Evolutionary conservation across 2,329 filamentous ascomycete species (phyloP).

Genomic region (Phoma sp.): DNA sequence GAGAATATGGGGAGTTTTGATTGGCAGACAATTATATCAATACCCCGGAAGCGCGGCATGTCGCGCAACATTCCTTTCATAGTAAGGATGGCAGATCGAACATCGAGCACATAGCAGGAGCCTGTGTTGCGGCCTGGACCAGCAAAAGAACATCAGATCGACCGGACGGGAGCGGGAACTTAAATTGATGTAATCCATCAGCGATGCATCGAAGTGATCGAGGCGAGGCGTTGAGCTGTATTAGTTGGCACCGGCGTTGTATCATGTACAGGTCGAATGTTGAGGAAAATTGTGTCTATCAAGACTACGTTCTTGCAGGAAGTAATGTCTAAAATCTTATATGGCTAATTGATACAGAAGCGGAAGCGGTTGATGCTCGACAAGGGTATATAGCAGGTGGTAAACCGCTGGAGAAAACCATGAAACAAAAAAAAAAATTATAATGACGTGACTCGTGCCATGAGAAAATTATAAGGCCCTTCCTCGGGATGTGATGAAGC

Average conservation of each 20-base stretch:
- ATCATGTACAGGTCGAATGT: neutral
- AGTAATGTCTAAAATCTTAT: slow-evolving; percentile 1
- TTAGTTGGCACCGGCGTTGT: neutral
- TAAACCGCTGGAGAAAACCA: neutral
- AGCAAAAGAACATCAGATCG: neutral
- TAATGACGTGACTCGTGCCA: neutral
- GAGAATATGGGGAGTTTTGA: neutral
- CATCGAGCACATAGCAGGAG: neutral
- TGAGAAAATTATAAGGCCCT: too few relatives aligned
- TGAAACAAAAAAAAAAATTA: neutral
- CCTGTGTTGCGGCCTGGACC: neutral
- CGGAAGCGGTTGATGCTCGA: slow-evolving; percentile 2
- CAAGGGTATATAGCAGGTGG: slow-evolving; percentile 14
- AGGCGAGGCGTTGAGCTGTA: too few relatives aligned
- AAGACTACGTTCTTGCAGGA: slow-evolving; percentile 3
- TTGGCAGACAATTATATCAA: neutral
- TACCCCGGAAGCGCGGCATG: neutral
- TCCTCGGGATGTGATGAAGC: too few relatives aligned
- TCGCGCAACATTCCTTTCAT: slow-evolving; percentile 1
- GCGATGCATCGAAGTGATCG: too few relatives aligned
- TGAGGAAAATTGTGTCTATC: neutral
- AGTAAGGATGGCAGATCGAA: neutral
- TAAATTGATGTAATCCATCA: too few relatives aligned
- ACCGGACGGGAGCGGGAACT: neutral
- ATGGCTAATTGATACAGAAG: neutral